Conservation (phyloP, 345 rosid species). For the Heritiera fomes region DNA sequence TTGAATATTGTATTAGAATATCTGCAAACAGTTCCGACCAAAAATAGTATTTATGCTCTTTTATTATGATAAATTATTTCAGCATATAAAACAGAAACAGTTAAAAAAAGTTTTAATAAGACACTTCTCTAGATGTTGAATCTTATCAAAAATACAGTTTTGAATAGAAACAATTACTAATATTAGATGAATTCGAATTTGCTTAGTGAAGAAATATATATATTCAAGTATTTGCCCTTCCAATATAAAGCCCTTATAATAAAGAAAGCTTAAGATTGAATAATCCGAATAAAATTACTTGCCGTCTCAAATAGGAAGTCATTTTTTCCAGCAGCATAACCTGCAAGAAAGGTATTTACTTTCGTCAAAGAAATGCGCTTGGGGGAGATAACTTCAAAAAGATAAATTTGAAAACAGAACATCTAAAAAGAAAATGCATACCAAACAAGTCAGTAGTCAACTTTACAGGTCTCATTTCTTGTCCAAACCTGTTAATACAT, state of each 20-base stretch:
- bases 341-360: slow-evolving; percentile 38
- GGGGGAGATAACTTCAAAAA: slow-evolving; percentile 5
- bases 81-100: slow-evolving; percentile 8
- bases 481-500: slow-evolving; percentile 76
- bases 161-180: slow-evolving; percentile 37
- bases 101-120: background rate
- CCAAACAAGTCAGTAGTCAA: slow-evolving; percentile 92
- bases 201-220: background rate
- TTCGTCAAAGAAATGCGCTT: slow-evolving; percentile 7
- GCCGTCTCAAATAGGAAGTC: slow-evolving; percentile 98
- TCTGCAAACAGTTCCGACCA: background rate
- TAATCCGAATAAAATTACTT: slow-evolving; percentile 21
- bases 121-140: slow-evolving; percentile 23
- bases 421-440: slow-evolving; percentile 32
- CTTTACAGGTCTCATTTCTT: slow-evolving; percentile 99
- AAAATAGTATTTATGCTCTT: slow-evolving; percentile 2
- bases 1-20: too few relatives aligned
- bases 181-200: slow-evolving; percentile 21
- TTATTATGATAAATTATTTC: background rate
- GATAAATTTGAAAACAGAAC: slow-evolving; percentile 16
- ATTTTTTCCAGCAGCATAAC: slow-evolving; percentile 90
- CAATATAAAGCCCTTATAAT: background rate
- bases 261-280: slow-evolving; percentile 15
- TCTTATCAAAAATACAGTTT: slow-evolving; percentile 91
- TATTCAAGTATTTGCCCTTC: background rate